Conservation (phyloP, 441 rosid genomes). For the Theobroma grandiflorum region DNA sequence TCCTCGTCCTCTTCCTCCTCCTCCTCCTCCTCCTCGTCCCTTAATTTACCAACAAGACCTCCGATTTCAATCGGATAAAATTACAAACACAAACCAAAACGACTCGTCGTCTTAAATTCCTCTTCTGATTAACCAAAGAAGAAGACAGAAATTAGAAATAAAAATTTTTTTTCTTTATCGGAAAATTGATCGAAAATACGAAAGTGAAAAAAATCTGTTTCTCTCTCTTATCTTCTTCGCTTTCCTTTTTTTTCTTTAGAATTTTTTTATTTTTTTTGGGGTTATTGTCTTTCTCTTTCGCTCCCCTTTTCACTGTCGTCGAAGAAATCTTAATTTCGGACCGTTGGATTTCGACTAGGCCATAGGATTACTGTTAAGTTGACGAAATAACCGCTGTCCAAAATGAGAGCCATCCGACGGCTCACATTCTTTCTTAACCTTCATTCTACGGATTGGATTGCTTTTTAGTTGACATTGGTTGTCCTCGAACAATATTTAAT, state of each 20-base stretch:
- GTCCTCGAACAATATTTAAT: neutral
- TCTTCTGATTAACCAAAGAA: neutral
- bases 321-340: slow-evolving; percentile 23
- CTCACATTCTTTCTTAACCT: slow-evolving; percentile 30
- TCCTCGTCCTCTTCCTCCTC: too few relatives aligned
- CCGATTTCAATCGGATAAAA: slow-evolving; percentile 21
- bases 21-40: neutral
- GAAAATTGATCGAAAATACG: neutral
- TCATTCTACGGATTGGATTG: slow-evolving; percentile 23
- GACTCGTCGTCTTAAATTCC: neutral
- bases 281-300: neutral
- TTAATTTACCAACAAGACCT: slow-evolving; percentile 7
- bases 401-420: slow-evolving; percentile 41
- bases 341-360: slow-evolving; percentile 40
- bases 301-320: slow-evolving; percentile 35
- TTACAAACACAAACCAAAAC: neutral
- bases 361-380: slow-evolving; percentile 48
- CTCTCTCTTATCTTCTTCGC: neutral
- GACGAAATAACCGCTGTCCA: slow-evolving; percentile 54
- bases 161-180: neutral
- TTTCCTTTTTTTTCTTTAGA: neutral
- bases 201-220: neutral
- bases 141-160: neutral
- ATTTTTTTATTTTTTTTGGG: neutral
- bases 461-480: slow-evolving; percentile 36